Conservation (phyloP, 805 yeast species). For the Teunomyces gatunensis region DNA sequence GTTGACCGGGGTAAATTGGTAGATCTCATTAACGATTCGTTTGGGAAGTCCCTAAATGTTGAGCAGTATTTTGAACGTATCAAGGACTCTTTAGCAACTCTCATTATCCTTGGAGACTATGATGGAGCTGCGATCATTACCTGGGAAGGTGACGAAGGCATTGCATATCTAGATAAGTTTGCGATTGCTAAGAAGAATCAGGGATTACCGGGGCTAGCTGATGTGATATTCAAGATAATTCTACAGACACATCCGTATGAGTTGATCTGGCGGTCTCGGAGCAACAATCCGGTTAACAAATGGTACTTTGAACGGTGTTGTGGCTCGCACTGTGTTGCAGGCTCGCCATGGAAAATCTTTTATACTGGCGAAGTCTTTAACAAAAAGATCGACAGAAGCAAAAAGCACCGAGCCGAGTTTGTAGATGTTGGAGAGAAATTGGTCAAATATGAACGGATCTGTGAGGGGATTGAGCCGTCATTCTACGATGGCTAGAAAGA, state of each 20-base stretch:
- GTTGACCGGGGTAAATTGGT: constrained; percentile 60
- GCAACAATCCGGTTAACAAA: constrained; percentile 86
- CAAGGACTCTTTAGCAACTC: constrained; percentile 62
- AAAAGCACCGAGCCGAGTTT: constrained; percentile 8
- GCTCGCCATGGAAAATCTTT: constrained; percentile 40
- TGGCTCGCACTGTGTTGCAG: constrained; percentile 51
- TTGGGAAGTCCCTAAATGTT: constrained; percentile 63
- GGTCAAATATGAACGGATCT: constrained; percentile 49
- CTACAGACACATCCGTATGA: constrained; percentile 66
- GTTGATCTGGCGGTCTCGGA: constrained; percentile 86
- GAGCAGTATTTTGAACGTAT: constrained; percentile 68
- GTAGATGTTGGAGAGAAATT: constrained; percentile 33
- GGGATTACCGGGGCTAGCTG: constrained; percentile 93
- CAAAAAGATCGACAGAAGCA: constrained; percentile 27
- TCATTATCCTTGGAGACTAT: constrained; percentile 88
- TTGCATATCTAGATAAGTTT: constrained; percentile 89
- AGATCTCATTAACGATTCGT: constrained; percentile 71
- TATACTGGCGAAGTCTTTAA: constrained; percentile 41
- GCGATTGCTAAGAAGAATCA: constrained; percentile 83
- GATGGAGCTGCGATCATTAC: constrained; percentile 95
- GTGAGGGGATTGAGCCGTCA: constrained; percentile 59
- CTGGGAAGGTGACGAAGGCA: constrained; percentile 70
- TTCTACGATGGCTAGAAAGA: constrained; percentile 13
- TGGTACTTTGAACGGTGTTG: constrained; percentile 94
- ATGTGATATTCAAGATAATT: constrained; percentile 82